phyloP scores from a whole-genome alignment of 1,284 basidiomycete genomes.

The Gastroboletus turbinatus region DNA sequence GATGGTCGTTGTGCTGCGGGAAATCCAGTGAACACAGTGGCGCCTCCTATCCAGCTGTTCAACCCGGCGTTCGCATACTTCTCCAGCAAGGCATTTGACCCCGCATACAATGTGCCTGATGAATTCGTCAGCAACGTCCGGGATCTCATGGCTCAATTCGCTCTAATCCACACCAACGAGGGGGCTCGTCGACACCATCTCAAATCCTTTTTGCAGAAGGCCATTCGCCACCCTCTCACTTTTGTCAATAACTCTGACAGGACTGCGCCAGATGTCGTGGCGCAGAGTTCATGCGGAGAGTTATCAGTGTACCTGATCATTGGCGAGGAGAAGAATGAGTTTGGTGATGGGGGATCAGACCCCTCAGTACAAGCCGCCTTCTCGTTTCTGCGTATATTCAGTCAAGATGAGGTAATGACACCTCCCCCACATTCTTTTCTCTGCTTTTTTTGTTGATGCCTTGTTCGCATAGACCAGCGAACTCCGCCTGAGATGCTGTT shows the following conservation, averaged over 20 bases:
- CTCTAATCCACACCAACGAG: slow-evolving; percentile 4
- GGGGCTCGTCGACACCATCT: neutral
- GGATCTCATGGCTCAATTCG: slow-evolving; percentile 1
- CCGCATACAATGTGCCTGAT: neutral
- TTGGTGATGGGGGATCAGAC: slow-evolving; percentile 8
- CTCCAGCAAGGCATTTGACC: slow-evolving; percentile 17
- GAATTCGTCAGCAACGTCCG: neutral
- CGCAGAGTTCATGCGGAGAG: accelerated
- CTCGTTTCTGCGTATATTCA: slow-evolving; percentile 1
- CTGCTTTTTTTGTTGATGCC: neutral
- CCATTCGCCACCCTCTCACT: neutral
- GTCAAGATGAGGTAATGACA: slow-evolving; percentile 2
- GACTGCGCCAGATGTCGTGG: neutral
- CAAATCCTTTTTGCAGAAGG: neutral
- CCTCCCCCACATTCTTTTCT: neutral
- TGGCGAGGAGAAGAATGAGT: slow-evolving; percentile 8
- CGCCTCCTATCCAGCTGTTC: slow-evolving; percentile 16
- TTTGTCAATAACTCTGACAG: neutral
- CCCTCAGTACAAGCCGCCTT: slow-evolving; percentile 16
- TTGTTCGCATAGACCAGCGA: neutral
- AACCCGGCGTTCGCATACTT: slow-evolving; percentile 17
- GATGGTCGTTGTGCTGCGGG: neutral
- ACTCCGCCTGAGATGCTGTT: neutral
- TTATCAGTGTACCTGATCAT: slow-evolving; percentile 1
- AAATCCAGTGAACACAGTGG: neutral